phyloP scores from a whole-genome alignment of 805 yeast species.

The Priceomyces medius region DNA sequence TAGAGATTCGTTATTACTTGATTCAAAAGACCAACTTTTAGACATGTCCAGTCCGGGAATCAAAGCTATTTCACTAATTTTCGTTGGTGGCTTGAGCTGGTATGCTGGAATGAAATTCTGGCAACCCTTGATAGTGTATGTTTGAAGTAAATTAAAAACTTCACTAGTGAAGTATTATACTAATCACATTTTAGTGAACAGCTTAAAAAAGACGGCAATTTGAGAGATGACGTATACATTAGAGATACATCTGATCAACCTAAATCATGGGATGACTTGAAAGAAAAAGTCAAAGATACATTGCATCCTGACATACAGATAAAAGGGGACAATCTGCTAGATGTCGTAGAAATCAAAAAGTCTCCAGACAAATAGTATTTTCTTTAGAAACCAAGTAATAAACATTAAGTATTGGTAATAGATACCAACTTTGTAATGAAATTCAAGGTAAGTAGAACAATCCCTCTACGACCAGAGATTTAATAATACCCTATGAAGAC shows the following conservation, averaged over 20 bases:
- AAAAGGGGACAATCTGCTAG: not conserved
- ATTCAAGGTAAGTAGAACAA: too few species aligned
- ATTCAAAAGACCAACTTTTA: not conserved
- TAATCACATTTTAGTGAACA: conserved; percentile 45
- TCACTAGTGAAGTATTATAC: conserved; percentile 6
- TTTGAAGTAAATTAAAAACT: too few species aligned
- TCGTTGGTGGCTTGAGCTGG: conserved; percentile 32
- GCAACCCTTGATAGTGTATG: conserved; percentile 69
- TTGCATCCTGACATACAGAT: conserved; percentile 28
- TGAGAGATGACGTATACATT: conserved; percentile 58
- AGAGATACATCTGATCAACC: conserved; percentile 45
- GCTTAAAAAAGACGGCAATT: conserved; percentile 61
- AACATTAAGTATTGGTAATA: too few species aligned
- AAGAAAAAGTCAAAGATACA: conserved; percentile 27
- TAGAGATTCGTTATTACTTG: too few species aligned
- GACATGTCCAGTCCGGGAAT: conserved; percentile 13
- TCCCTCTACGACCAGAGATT: too few species aligned
- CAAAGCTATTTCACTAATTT: conserved; percentile 17
- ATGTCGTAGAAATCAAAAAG: not conserved
- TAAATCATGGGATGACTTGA: conserved; percentile 38
- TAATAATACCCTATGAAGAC: too few species aligned
- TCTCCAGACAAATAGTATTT: not conserved
- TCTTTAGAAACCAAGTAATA: too few species aligned
- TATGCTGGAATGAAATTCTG: conserved; percentile 63
- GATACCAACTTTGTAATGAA: too few species aligned